Evolutionary conservation across 2,329 filamentous ascomycete species (phyloP).

Genomic region (Paracorniculantispora psalliotae): DNA sequence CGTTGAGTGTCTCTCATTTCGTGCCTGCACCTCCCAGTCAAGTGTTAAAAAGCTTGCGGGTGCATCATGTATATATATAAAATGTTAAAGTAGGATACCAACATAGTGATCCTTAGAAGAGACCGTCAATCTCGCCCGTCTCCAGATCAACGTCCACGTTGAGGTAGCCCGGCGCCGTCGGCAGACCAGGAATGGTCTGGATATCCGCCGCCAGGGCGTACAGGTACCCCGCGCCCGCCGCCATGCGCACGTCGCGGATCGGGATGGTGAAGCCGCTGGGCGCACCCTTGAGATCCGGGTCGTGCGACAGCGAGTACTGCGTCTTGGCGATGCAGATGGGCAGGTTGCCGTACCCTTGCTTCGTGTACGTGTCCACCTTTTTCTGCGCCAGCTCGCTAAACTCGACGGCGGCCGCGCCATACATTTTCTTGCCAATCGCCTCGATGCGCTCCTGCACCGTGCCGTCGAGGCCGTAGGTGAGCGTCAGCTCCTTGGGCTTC

Average conservation of each 20-base stretch:
- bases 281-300: slow-evolving; percentile 89
- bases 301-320: slow-evolving; percentile 92
- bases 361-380: slow-evolving; percentile 92
- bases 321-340: slow-evolving; percentile 98
- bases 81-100: not conserved
- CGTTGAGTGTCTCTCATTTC: not conserved
- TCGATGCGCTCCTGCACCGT: slow-evolving; percentile 86
- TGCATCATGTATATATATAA: not conserved
- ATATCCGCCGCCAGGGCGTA: slow-evolving; percentile 92
- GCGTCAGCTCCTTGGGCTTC: slow-evolving; percentile 80
- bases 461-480: slow-evolving; percentile 77
- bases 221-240: slow-evolving; percentile 89
- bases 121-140: slow-evolving; percentile 80
- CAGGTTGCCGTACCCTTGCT: slow-evolving; percentile 85
- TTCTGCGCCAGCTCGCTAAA: slow-evolving; percentile 92
- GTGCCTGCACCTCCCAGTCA: not conserved
- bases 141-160: slow-evolving; percentile 83
- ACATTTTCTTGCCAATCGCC: slow-evolving; percentile 86
- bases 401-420: slow-evolving; percentile 82
- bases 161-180: slow-evolving; percentile 90
- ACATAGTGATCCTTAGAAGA: slow-evolving; percentile 42
- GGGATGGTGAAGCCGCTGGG: slow-evolving; percentile 92
- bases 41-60: not conserved
- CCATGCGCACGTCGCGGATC: slow-evolving; percentile 89
- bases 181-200: slow-evolving; percentile 93